Base-by-base conservation (phyloP, 768 basidiomycete species). In the Boletus subcaerulescens region DNA sequence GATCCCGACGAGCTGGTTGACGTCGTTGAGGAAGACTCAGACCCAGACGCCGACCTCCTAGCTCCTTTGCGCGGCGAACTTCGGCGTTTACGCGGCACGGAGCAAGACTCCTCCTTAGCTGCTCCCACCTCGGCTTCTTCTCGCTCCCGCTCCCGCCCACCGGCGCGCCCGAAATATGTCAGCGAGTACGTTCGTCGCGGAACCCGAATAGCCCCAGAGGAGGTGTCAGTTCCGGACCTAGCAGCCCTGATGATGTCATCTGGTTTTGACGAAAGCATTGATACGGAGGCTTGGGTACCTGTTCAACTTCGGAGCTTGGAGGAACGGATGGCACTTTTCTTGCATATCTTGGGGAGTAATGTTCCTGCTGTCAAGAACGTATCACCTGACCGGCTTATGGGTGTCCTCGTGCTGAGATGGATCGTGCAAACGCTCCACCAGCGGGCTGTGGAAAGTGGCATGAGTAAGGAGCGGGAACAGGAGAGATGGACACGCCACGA, bases 401-500 rank as follows among this genome's bases (percentile, higher is more conserved):
- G 76, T 5, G 82, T 79, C 4, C 74, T 91, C 14, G 77, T 81
- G 31, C 62, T 87, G 48, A 80, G 90, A 35, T 89, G 85, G 84
- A 76, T 87, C 14, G 70, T 83, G 4, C 72, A 62, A 24, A 77
- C 71, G 0, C 68, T 88, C 42, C 76, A 83, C 52, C 56, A 58
- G 9, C 80, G 87, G 17, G 80, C 82, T 24, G 58, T 74, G 47
- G 85, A 82, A 60, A 75, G 59, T 39, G 71, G 72, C 1, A 65
- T 69, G 17, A 82, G 73, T 56, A 82, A 77, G 61, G 85, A 82
- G n/a, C 78, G 82, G 39, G 80, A 85, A 55, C 77, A 76, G 58
- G 89, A 89, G 64, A 75, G 80, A 24, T 93, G 90, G 90, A 86
- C 84, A 0, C 75, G 69, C 56, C 71, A 68, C 6, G 90, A 93